Conservation (phyloP, 768 basidiomycete species). For the Boletus pseudo-olivaceus region DNA sequence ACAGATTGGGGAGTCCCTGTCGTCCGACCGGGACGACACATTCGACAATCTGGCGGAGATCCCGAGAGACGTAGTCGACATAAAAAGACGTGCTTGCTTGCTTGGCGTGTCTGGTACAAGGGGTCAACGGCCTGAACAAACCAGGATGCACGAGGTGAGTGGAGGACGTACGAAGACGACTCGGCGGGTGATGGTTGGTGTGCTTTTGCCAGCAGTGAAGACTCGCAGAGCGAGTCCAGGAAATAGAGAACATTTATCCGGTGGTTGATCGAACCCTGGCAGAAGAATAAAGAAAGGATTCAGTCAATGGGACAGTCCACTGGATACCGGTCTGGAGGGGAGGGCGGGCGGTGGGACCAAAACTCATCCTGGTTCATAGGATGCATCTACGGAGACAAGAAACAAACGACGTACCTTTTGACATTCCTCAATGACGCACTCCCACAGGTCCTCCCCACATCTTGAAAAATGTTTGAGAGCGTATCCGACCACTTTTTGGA, state of each 20-base stretch:
- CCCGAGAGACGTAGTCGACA: conserved; percentile 72
- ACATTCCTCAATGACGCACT: conserved; percentile 87
- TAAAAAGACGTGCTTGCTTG: conserved; percentile 53
- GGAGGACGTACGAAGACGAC: conserved; percentile 19
- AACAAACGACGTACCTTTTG: conserved; percentile 56
- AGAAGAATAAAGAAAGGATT: too few relatives aligned
- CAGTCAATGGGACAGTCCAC: neutral
- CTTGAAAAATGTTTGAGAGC: conserved; percentile 80
- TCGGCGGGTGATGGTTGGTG: conserved; percentile 34
- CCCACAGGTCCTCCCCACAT: conserved; percentile 93
- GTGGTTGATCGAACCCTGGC: conserved; percentile 79
- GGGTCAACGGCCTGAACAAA: neutral
- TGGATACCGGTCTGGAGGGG: neutral
- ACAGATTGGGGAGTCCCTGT: conserved; percentile 82
- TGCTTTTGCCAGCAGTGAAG: conserved; percentile 65
- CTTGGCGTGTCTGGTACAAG: conserved; percentile 28
- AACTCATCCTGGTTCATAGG: neutral
- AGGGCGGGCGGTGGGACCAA: neutral
- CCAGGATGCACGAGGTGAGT: neutral
- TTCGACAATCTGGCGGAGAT: conserved; percentile 74
- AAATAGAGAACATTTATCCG: conserved; percentile 94
- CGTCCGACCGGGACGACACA: conserved; percentile 86
- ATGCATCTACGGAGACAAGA: neutral
- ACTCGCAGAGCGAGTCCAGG: conserved; percentile 83
- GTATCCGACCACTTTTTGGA: conserved; percentile 82